Percentiles rank a stretch among this genome's conserved stretches.
Evolutionary conservation across 495 filamentous ascomycete species (phyloP).

Genomic region (Penicillium canescens): DNA sequence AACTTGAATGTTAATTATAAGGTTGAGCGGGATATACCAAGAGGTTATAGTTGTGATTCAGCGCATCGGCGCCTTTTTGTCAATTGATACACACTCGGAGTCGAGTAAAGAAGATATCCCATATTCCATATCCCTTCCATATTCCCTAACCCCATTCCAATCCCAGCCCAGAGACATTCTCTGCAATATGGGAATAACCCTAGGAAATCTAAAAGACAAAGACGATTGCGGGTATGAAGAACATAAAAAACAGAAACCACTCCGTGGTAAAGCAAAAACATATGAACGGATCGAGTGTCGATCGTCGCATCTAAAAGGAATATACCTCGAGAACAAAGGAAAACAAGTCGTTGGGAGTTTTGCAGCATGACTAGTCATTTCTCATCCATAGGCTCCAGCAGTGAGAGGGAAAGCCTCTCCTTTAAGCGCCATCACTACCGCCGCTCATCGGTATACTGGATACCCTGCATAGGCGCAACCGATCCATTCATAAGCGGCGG

Average conservation of each 20-base stretch:
- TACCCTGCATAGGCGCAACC: constrained; percentile 56
- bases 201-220: constrained; percentile 4
- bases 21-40: neutral
- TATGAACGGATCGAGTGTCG: neutral
- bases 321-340: constrained; percentile 22
- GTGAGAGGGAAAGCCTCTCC: neutral
- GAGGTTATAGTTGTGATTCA: too few species aligned
- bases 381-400: constrained; percentile 19
- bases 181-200: too few species aligned
- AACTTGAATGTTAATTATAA: neutral
- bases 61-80: neutral
- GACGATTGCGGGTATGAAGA: constrained; percentile 30
- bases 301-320: constrained; percentile 19
- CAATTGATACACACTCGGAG: neutral
- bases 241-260: constrained; percentile 13
- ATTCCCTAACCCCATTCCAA: neutral
- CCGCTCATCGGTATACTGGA: constrained; percentile 56
- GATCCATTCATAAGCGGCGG: constrained; percentile 53
- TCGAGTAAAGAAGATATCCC: neutral
- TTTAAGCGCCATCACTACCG: constrained; percentile 26
- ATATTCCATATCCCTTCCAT: neutral
- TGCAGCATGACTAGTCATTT: constrained; percentile 31
- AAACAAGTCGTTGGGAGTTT: constrained; percentile 17
- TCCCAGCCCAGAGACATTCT: too few species aligned
- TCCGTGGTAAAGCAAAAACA: constrained; percentile 2